Evolutionary conservation across 2,329 filamentous ascomycete species (phyloP), one percentile per base, ranked within the genome.

Genomic region (Paracorniculantispora psalliotae): DNA sequence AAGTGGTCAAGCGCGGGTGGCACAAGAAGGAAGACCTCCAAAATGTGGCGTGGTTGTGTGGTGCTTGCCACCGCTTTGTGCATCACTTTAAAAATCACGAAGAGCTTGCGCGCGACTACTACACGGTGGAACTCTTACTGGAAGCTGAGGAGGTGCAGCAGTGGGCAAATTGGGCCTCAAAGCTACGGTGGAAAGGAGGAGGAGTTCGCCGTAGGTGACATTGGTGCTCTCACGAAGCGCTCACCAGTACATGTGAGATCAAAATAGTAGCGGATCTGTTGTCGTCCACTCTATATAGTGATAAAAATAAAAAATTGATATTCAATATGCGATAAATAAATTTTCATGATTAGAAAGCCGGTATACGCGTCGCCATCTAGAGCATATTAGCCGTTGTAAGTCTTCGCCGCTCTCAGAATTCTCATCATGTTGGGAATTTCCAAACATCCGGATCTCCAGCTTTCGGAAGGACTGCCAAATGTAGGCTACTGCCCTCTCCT

Each of bases 21-120:
- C 89, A 92, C 75, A 81, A 81, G 3, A 83, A 85, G 62, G 89
- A 90, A 71, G 83, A 86, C 73, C 71, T 96, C 71, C 85, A 90
- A 67, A 91, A 86, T 68, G 91, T 94, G 21, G 91, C 91, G 13
- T 96, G 91, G 91, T 73, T 96, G 64, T 96, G 91, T 72, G 80
- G 90, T 52, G 88, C 90, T 2, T 96, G 91, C 67, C 91, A 96
- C 76, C 84, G 81, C 44, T 92, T 91, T 69, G 90, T 96, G 69
- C 91, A 96, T 76, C 77, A 84, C 41, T 83, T 92, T 68, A 87
- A 84, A 35, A 79, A 75, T 4, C 91, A 94, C 68, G 91, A 96
- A 78, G 89, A 89, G 66, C 74, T 96, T 64, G 91, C 91, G 15
- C 79, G 81, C 65, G 75, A 86, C 57, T 91, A 81, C 69, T 91